Conservation (phyloP, 164 flowering plant genomes). For the Umbellularia californica region DNA sequence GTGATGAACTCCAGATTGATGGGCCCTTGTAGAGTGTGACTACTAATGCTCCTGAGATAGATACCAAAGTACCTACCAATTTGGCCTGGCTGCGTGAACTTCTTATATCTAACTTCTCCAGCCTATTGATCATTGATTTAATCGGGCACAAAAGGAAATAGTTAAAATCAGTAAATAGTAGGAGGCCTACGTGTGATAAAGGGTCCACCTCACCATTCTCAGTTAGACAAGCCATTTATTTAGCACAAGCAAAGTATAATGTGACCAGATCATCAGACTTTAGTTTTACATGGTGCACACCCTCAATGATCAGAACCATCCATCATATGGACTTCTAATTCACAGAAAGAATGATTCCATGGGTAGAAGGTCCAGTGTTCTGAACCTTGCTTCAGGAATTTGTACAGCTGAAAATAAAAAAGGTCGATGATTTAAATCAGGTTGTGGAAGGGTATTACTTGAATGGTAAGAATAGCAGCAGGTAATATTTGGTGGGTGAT, state of each 20-base stretch:
- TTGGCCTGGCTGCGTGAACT: conserved; percentile 37
- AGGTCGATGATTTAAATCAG: neutral
- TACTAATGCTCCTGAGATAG: conserved; percentile 42
- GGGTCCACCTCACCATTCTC: no score
- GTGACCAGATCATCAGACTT: neutral
- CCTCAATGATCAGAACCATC: neutral
- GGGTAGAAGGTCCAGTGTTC: neutral
- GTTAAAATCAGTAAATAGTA: no score
- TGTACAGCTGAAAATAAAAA: neutral
- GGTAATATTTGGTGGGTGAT: neutral
- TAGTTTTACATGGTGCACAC: neutral
- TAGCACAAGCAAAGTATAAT: no score
- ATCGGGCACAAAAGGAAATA: no score
- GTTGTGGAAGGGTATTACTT: neutral
- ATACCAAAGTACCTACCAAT: conserved; percentile 33
- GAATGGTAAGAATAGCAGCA: neutral
- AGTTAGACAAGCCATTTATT: no score
- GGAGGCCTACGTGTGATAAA: no score
- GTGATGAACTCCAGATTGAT: conserved; percentile 12
- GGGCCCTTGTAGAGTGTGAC: conserved; percentile 41
- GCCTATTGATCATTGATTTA: conserved; percentile 20
- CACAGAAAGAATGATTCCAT: neutral
- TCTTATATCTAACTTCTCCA: conserved; percentile 40
- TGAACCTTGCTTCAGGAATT: neutral
- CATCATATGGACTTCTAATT: neutral